phyloP scores from a whole-genome alignment of 139 green algal species.

The Klebsormidium nitens region DNA sequence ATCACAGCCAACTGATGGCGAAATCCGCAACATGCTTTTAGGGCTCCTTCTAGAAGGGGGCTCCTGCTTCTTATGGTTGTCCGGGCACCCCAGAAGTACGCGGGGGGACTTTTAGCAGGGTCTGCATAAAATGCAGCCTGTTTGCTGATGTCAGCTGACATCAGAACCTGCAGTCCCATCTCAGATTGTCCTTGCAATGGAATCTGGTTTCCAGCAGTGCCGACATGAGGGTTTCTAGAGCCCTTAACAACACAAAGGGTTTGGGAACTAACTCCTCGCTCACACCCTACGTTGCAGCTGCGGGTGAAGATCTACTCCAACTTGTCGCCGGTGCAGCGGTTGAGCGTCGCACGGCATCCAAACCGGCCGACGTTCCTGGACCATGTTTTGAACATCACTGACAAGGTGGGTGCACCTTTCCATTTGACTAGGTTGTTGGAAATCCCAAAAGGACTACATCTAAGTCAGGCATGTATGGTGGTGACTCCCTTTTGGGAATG shows the following conservation, averaged over 20 bases:
- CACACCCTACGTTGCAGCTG: conserved; percentile 69
- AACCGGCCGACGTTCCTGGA: conserved; percentile 94
- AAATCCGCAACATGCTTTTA: too few relatives aligned
- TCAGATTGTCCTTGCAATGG: too few relatives aligned
- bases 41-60: too few relatives aligned
- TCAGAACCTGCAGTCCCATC: not conserved
- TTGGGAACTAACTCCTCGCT: not conserved
- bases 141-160: not conserved
- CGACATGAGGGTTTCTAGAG: not conserved
- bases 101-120: too few relatives aligned
- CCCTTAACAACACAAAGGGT: not conserved
- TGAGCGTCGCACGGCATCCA: conserved; percentile 91
- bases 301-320: conserved; percentile 86
- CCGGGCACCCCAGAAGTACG: too few relatives aligned
- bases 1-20: too few relatives aligned
- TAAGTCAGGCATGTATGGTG: too few relatives aligned
- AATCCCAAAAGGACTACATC: too few relatives aligned
- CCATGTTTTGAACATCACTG: conserved; percentile 94
- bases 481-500: too few relatives aligned
- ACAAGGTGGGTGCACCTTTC: conserved; percentile 59
- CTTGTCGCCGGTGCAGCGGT: conserved; percentile 81
- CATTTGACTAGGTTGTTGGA: too few relatives aligned
- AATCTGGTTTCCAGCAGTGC: not conserved
- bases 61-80: too few relatives aligned
- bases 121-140: not conserved